Conservation (phyloP, 1,284 basidiomycete genomes). For the Mycena citricolor region DNA sequence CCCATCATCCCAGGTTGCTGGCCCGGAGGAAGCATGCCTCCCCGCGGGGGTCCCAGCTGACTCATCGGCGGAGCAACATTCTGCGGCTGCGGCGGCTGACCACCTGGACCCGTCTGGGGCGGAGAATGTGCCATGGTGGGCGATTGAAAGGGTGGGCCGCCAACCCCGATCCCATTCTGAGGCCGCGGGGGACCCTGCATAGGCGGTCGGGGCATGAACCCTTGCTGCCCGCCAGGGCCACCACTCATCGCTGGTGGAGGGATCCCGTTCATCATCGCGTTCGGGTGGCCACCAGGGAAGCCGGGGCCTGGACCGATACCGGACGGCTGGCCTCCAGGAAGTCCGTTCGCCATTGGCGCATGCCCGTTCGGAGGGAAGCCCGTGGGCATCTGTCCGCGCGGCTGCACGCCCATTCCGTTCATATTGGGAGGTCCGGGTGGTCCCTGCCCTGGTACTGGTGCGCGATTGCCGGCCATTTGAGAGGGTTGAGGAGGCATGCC, state of each 20-base stretch:
- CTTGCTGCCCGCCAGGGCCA: constrained; percentile 24
- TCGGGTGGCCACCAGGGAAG: constrained; percentile 22
- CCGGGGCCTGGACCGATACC: constrained; percentile 19
- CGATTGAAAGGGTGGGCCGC: constrained; percentile 36
- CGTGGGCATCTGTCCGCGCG: constrained; percentile 18
- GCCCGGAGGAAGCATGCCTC: constrained; percentile 54
- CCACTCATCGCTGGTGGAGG: constrained; percentile 12
- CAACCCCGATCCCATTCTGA: constrained; percentile 45
- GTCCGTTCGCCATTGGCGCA: constrained; percentile 38
- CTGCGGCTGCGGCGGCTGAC: constrained; percentile 34
- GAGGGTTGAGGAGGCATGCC: too few relatives aligned
- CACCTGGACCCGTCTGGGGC: constrained; percentile 25
- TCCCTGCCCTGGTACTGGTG: background rate
- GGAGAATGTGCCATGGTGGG: constrained; percentile 34
- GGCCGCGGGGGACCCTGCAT: constrained; percentile 24
- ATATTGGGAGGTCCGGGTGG: constrained; percentile 14
- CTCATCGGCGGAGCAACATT: constrained; percentile 43
- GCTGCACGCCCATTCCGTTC: constrained; percentile 26
- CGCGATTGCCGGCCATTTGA: too few relatives aligned
- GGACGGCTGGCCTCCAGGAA: constrained; percentile 29
- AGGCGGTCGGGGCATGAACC: constrained; percentile 11
- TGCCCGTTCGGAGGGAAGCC: constrained; percentile 26
- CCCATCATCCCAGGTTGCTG: constrained; percentile 38
- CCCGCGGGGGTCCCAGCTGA: constrained; percentile 45
- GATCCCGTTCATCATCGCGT: constrained; percentile 16